Base-by-base conservation (phyloP, 2,329 filamentous ascomycete species). In the Leptographium flavum region DNA sequence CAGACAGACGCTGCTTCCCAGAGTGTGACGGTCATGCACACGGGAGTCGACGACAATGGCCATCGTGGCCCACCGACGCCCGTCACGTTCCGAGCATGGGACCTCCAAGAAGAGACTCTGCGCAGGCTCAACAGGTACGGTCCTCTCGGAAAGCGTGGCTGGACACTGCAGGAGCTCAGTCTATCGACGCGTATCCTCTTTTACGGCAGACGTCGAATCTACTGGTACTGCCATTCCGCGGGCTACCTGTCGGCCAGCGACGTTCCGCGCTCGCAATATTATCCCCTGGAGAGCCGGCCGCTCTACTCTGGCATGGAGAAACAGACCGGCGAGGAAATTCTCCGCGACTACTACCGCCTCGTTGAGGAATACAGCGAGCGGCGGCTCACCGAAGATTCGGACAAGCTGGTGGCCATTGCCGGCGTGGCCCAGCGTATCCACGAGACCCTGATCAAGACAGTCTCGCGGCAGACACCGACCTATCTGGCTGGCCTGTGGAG, bases 401-500 rank as follows among this genome's bases (percentile, higher is more conserved):
- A 47, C 46, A 47, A 47, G 23, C 39, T 47, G 6, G 32, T 32
- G n/a, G 46, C 46, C 5, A 21, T 47, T 7, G 17, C 42, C 3
- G 37, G 36, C 19, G 28, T 47, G 9, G 42, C 42, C 15, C 38
- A 45, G 39, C 39, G 37, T 6, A 28, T 47, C 8, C 32, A 42
- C 31, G 21, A 10, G 3, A 32, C 45, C 4, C 31, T 47, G 21
- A 33, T 23, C 6, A n/a, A 10, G 14, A n/a, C 21, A 6, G 4
- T 28, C 4, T 21, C 5, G 5, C 15, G 7, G 9, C 3, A 21
- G 15, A 4, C n/a, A 19, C 1, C 19, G 13, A 30, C 14, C 2
- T 47, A 47, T 22, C 11, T 47, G 32, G 46, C 46, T 3, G 46
- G 46, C 4, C 19, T 47, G 17, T 47, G 46, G 46, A 42, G 25